Percentiles rank a stretch among this genome's conserved stretches.
Conservation (phyloP, 345 rosid genomes). For the Eucalyptus viminalis region DNA sequence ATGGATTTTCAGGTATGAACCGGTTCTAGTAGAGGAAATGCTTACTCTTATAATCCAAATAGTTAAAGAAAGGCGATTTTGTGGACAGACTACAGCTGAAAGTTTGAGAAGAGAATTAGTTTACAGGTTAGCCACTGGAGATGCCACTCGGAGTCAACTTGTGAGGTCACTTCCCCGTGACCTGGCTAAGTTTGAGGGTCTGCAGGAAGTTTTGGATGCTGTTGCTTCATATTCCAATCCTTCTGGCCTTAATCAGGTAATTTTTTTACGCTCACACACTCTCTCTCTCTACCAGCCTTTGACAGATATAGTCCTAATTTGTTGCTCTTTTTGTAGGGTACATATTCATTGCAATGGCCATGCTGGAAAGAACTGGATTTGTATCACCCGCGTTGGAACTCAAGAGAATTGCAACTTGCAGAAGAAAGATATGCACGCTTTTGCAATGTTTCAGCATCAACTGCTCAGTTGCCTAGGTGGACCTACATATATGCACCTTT, state of each 20-base stretch:
- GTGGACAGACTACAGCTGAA: slow-evolving; percentile 62
- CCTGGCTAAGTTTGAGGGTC: slow-evolving; percentile 60
- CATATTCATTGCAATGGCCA: slow-evolving; percentile 59
- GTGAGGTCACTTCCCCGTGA: slow-evolving; percentile 78
- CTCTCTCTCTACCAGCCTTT: not conserved
- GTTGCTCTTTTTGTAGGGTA: slow-evolving; percentile 36
- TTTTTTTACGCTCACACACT: not conserved
- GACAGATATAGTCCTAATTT: not conserved
- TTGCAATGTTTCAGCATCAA: slow-evolving; percentile 64
- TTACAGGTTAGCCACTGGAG: slow-evolving; percentile 79
- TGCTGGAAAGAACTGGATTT: slow-evolving; percentile 94
- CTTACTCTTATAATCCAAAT: slow-evolving; percentile 77
- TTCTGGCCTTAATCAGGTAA: slow-evolving; percentile 88
- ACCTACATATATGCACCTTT: slow-evolving; percentile 68
- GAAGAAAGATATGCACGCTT: slow-evolving; percentile 85
- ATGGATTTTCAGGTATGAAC: slow-evolving; percentile 57
- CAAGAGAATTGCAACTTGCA: slow-evolving; percentile 82
- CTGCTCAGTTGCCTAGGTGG: slow-evolving; percentile 84
- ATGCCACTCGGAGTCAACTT: slow-evolving; percentile 88
- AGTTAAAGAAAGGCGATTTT: slow-evolving; percentile 84
- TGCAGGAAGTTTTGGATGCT: slow-evolving; percentile 65
- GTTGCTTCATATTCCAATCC: slow-evolving; percentile 77
- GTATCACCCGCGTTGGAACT: slow-evolving; percentile 86
- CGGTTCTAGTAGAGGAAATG: slow-evolving; percentile 80
- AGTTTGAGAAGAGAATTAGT: slow-evolving; percentile 81